Evolutionary conservation across 768 basidiomycete species (phyloP), one percentile per base, ranked within the genome.

Genomic region (Russula griseocarnosa): DNA sequence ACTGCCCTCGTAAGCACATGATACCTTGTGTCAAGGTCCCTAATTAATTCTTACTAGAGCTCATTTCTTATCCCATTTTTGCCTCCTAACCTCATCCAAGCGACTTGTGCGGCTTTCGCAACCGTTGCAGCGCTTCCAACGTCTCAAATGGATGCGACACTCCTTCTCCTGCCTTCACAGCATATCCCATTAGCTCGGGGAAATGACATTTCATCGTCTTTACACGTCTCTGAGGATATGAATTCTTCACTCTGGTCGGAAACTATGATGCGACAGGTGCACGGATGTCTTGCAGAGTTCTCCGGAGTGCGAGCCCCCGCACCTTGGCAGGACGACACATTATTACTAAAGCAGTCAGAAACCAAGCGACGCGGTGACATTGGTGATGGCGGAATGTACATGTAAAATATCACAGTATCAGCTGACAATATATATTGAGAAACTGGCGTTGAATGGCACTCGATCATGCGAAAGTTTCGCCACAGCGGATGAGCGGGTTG

Each of bases 31-130:
- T 32, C 51, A 32, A 52, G 34, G 5, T 28, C 52, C 49, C 53
- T 55, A 40, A 60, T 66, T 26, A 38, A 26, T 24, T 20, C 54
- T 44, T 34, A n/a, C 20, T 22, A 67, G 66, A 30, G 38, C n/a
- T 52, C 58, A 5, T 44, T 55, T 34, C 34, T 58, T 24, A 24
- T 55, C 40, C 66, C 65, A 3, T 70, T 72, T 61, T 38, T 38
- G 1, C 68, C 71, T 24, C 71, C 71, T 24, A 72, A 72, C 57
- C 66, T 72, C 51, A 57, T 71, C 18, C 71, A 72, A 40, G 51
- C 66, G 5, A 70, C 68, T 24, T 61, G 66, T 40, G 71, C 71
- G 1, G 60, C 71, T 28, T 70, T 72, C 50, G 55, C 64, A n/a
- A 63, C 70, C 36, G 50, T 70, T 49, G 47, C 66, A 1, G 57